Evolutionary conservation across 768 basidiomycete species (phyloP), one percentile per base, ranked within the genome.

Genomic region (Epithele typhae): DNA sequence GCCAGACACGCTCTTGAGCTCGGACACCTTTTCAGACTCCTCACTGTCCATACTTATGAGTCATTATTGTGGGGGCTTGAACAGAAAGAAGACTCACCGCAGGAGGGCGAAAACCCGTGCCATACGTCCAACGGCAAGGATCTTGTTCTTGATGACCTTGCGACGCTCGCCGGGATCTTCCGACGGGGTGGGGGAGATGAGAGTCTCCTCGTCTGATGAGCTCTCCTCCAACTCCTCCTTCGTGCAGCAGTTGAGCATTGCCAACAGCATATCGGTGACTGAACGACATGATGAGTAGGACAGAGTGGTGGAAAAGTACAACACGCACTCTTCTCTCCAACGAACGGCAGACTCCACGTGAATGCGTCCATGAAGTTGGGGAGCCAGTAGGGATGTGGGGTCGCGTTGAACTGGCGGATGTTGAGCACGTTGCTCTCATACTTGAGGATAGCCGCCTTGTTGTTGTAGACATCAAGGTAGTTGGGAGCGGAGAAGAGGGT

Each of bases 361-460:
- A 99, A 99, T 19, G 94, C 94, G 58, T 98, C 95, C 94, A 98
- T 97, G 61, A 99, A 99, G 67, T 99, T 99, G 4, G 96, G 96
- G 43, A 99, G 71, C 95, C 95, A 98, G 64, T 97, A 98, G 6
- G 80, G 80, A 52, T 82, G 80, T 30, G 78, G 73, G 15, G 66
- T 66, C n/a, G 63, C 56, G 39, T 68, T 67, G 72, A 96, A 98
- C 63, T 98, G 95, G 37, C 93, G 81, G 58, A 97, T 97, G 67
- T 96, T 97, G 84, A 97, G 89, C 45, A 95, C 93, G 61, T 99
- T 99, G 65, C 90, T 92, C 70, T 98, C 96, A 61, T 98, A 98
- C 70, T 98, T 98, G 61, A 99, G 80, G 18, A 99, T 94, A 0
- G 96, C 96, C 1, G 94, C 96, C 69, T 98, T 98, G 72, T 99